Conservation (phyloP, 805 yeast species). For the Scheffersomyces stipitis region DNA sequence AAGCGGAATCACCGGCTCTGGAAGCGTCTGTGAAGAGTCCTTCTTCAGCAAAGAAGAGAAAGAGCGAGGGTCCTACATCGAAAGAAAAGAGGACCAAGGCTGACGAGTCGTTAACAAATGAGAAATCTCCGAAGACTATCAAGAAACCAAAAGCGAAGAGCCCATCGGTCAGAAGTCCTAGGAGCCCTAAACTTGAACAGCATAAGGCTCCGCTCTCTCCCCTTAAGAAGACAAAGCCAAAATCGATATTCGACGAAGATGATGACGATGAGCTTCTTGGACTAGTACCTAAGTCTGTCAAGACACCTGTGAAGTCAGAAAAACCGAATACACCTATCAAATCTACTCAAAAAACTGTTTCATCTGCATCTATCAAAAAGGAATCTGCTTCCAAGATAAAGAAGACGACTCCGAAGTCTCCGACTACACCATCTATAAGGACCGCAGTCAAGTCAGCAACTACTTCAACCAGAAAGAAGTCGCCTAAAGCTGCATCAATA, state of each 20-base stretch:
- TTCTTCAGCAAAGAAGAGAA: constrained; percentile 9
- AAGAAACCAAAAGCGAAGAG: constrained; percentile 7
- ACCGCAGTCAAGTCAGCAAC: neutral
- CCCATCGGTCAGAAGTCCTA: neutral
- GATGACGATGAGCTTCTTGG: constrained; percentile 1
- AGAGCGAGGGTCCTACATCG: constrained; percentile 4
- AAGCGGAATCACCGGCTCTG: constrained; percentile 19
- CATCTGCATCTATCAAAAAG: too few species aligned
- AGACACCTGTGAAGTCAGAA: neutral
- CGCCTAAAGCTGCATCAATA: neutral
- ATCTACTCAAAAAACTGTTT: too few species aligned
- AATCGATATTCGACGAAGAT: constrained; percentile 1
- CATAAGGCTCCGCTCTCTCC: neutral
- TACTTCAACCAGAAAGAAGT: constrained; percentile 5
- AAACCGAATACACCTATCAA: neutral
- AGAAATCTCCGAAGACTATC: constrained; percentile 4
- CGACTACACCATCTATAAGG: neutral
- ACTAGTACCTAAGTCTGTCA: neutral
- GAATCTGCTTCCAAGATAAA: neutral
- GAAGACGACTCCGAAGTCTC: neutral
- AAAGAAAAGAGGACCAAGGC: constrained; percentile 4
- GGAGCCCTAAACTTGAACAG: neutral
- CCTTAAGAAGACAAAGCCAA: neutral
- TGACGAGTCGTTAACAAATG: neutral
- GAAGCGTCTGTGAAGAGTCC: constrained; percentile 24